Base-by-base conservation (phyloP, 2,329 filamentous ascomycete genomes). In the Sclerotiophoma versabilis region DNA sequence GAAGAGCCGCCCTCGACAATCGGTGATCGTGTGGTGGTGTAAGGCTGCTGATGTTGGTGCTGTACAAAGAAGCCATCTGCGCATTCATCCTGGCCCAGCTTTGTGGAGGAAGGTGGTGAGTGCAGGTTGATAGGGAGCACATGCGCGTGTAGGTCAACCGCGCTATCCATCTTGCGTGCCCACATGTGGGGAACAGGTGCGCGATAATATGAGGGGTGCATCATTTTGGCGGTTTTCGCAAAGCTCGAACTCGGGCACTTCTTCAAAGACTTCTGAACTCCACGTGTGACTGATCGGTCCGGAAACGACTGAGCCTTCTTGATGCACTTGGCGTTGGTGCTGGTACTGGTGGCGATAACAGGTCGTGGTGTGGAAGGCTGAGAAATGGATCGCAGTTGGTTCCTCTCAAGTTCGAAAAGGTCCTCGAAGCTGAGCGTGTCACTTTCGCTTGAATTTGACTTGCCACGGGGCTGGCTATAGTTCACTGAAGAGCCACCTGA, bases 171-270 rank as follows among this genome's bases (percentile, higher is more conserved):
- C 54, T 82, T 80, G 60, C 82, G 79, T 32, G 78, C 75, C 83
- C 84, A 86, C 69, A 69, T 76, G 65, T 76, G 79, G 69, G 72
- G 77, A 72, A 75, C 79, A 55, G 73, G 73, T 19, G 73, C 62
- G 11, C 74, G 74, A 59, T 76, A 77, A 50, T 80, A 77, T 19
- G 80, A 79, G 33, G 83, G 78, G 62, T 78, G 82, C 78, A 83
- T 83, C 78, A 85, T 81, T 64, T 80, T 84, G 36, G 80, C 37
- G 15, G 49, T 81, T 64, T 80, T 84, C 32, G 80, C 50, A 75
- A 79, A 64, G 26, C 49, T 52, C 37, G 62, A 50, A 14, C 54
- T 44, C 3, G 60, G 48, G 20, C 62, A 51, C 34, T 62, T 71
- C 38, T 60, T 71, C 2, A 49, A 37, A 1, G 53, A 44, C 22